phyloP scores from a whole-genome alignment of 441 rosid genomes.

The Gossypium schwendimanii region DNA sequence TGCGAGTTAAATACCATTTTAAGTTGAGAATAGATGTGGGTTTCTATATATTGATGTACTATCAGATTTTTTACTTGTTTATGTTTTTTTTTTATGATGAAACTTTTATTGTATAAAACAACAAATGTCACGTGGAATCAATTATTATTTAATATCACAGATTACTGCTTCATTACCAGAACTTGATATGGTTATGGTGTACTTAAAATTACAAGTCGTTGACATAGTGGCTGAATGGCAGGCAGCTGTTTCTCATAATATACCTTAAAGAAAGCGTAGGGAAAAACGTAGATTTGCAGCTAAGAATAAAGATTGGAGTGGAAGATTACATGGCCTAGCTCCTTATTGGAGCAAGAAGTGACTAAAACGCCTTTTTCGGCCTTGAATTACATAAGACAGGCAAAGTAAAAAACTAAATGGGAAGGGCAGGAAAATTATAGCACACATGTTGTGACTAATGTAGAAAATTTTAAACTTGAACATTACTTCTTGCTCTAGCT shows the following conservation, averaged over 20 bases:
- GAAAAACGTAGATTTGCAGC: neutral
- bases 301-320: conserved; percentile 13
- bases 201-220: neutral
- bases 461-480: conserved; percentile 10
- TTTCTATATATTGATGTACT: no score
- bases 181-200: neutral
- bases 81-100: no score
- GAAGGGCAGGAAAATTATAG: conserved; percentile 24
- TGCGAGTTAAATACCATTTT: no score
- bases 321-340: conserved; percentile 16
- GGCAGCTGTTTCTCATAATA: neutral
- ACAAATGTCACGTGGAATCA: no score
- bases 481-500: conserved; percentile 17
- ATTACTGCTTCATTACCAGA: no score
- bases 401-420: conserved; percentile 12
- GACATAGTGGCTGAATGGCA: neutral
- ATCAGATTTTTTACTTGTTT: no score
- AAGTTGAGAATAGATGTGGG: no score
- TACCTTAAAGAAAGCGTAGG: neutral
- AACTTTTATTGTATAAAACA: no score
- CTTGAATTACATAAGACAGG: conserved; percentile 12
- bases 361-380: conserved; percentile 21
- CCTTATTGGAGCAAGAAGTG: conserved; percentile 14
- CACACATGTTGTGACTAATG: conserved; percentile 20
- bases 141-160: no score